These are phyloP conservation scores for Pistacia integerrima DNA, from an alignment of 345 rosid genomes.

Conservation along the genomic window DNA sequence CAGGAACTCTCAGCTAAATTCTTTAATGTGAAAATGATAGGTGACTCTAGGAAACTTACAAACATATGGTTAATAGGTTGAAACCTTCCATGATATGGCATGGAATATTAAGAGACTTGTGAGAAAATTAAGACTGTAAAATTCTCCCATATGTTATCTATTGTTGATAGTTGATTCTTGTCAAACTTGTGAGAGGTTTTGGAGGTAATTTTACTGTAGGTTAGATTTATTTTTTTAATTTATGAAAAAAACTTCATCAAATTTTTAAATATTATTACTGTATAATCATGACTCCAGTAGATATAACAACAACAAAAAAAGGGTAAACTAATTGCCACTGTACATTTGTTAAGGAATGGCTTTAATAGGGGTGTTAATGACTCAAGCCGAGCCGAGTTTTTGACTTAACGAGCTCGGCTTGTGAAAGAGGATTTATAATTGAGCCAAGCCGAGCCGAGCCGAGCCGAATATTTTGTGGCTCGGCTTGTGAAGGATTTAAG, in stretches of 20 bases:
- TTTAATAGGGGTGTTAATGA: no score
- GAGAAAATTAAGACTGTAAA: background rate
- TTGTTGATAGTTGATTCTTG: background rate
- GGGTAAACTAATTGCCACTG: no score
- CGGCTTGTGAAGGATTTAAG: no score
- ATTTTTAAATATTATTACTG: background rate
- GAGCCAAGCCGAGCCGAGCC: no score
- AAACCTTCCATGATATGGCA: background rate
- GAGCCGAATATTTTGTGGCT: no score
- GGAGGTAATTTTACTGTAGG: background rate
- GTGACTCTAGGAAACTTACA: background rate
- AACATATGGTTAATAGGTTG: background rate
- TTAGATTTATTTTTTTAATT: background rate
- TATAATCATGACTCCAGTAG: background rate
- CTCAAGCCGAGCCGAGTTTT: no score
- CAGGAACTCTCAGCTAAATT: background rate
- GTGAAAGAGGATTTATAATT: no score
- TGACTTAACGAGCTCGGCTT: no score
- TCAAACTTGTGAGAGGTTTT: background rate
- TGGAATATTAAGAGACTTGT: background rate
- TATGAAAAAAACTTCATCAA: background rate
- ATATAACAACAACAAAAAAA: background rate
- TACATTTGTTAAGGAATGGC: no score
- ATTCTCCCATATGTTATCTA: background rate
- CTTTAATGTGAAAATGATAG: background rate